phyloP scores from a whole-genome alignment of 495 filamentous ascomycete genomes.

The Ascodesmis nigricans region DNA sequence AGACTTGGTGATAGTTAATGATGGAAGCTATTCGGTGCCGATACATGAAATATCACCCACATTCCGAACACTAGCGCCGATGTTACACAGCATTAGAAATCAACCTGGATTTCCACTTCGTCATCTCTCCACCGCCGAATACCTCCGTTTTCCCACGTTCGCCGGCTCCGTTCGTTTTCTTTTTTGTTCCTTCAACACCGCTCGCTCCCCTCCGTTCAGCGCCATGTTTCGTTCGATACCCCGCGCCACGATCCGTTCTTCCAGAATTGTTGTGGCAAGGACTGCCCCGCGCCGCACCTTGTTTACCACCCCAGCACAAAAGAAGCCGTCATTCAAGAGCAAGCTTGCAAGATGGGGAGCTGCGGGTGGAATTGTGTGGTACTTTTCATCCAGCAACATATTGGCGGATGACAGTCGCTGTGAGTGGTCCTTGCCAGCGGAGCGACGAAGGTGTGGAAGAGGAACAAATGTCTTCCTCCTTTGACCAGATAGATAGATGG shows the following conservation, averaged over 20 bases:
- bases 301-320: constrained; percentile 30
- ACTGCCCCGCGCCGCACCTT: constrained; percentile 2
- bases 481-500: not conserved
- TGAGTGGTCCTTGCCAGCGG: not conserved
- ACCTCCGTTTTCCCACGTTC: too few relatives aligned
- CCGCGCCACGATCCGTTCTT: constrained; percentile 1
- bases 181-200: too few relatives aligned
- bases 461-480: not conserved
- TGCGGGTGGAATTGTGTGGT: constrained; percentile 64
- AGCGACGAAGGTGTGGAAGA: not conserved
- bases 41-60: too few relatives aligned
- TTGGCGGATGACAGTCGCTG: not conserved
- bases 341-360: constrained; percentile 48
- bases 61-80: too few relatives aligned
- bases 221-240: constrained; percentile 3
- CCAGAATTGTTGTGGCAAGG: constrained; percentile 2
- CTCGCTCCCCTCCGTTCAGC: too few relatives aligned
- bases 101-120: too few relatives aligned
- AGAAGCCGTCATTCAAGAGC: constrained; percentile 36
- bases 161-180: too few relatives aligned
- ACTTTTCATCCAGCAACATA: constrained; percentile 24
- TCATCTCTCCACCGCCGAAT: too few relatives aligned
- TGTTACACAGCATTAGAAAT: too few relatives aligned
- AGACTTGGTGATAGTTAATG: too few relatives aligned
- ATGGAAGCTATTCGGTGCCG: too few relatives aligned